A percentile compares a stretch with the other conserved stretches of the same genome.
These are phyloP conservation scores for Malus domestica DNA, from an alignment of 306 rosid genomes.

Conservation along the genomic window DNA sequence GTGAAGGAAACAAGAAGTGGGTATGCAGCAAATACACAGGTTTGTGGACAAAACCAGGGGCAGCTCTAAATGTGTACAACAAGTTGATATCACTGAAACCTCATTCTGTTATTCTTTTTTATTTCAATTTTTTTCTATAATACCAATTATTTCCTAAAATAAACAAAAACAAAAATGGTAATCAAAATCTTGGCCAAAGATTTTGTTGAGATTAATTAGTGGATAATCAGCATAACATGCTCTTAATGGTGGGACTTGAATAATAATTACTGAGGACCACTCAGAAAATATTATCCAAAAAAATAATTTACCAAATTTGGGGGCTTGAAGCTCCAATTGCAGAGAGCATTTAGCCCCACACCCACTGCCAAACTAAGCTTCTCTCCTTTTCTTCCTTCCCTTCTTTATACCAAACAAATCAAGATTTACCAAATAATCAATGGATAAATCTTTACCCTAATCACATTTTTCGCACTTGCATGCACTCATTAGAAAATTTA, in stretches of 20 bases:
- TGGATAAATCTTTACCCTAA: not conserved
- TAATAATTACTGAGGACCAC: not conserved
- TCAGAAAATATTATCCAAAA: not conserved
- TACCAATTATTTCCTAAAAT: not conserved
- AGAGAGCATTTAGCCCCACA: slow-evolving; percentile 8
- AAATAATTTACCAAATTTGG: not conserved
- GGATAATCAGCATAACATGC: not conserved
- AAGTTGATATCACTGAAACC: not conserved
- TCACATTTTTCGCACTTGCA: not conserved
- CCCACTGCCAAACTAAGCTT: not conserved
- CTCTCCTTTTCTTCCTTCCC: not conserved
- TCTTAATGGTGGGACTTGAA: not conserved
- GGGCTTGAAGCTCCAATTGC: slow-evolving; percentile 3
- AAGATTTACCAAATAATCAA: not conserved
- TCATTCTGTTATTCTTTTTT: not conserved
- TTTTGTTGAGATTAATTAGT: not conserved
- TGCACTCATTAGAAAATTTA: not conserved
- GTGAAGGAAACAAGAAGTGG: slow-evolving; percentile 5
- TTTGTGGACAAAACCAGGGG: not conserved
- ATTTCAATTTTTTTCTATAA: not conserved
- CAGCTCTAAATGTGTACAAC: not conserved
- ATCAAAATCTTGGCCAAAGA: not conserved
- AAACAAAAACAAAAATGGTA: not conserved
- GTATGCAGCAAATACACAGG: slow-evolving; percentile 9
- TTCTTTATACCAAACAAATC: not conserved